These are phyloP conservation scores for Peterozyma toletana DNA, from an alignment of 805 yeast genomes.

Conservation along the genomic window DNA sequence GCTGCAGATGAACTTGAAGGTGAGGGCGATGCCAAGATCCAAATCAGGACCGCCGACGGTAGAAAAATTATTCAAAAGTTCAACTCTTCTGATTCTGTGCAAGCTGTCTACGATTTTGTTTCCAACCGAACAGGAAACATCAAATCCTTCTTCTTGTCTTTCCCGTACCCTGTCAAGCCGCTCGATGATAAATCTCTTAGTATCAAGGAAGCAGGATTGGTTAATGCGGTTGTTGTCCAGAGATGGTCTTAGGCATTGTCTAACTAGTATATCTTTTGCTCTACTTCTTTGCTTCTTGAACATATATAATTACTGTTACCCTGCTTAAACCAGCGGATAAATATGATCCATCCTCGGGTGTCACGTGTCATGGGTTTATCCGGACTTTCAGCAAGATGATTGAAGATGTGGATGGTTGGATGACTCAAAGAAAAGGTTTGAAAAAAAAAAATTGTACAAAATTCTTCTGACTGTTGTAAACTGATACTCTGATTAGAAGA, in stretches of 20 bases:
- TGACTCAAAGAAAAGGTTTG: too few species aligned
- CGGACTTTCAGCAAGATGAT: too few species aligned
- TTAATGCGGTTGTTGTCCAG: constrained; percentile 84
- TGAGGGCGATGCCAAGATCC: constrained; percentile 68
- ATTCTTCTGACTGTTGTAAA: too few species aligned
- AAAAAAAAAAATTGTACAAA: too few species aligned
- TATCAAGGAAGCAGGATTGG: constrained; percentile 68
- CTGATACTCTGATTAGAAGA: too few species aligned
- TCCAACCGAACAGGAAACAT: constrained; percentile 33
- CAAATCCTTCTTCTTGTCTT: constrained; percentile 59
- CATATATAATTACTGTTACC: too few species aligned
- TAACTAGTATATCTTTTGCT: too few species aligned
- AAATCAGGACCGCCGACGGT: constrained; percentile 81
- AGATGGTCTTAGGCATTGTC: constrained; percentile 52
- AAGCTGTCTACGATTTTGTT: constrained; percentile 63
- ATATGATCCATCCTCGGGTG: too few species aligned
- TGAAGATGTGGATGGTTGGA: too few species aligned
- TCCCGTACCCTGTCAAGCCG: constrained; percentile 76
- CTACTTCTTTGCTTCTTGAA: too few species aligned
- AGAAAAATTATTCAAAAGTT: constrained; percentile 59
- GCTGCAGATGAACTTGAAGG: constrained; percentile 18
- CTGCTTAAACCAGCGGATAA: too few species aligned
- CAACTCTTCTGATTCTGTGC: constrained; percentile 57
- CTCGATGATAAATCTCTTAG: constrained; percentile 51
- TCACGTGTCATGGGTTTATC: too few species aligned